Evolutionary conservation across 2,329 filamentous ascomycete species (phyloP).

Genomic region (Colletotrichum plurivorum): DNA sequence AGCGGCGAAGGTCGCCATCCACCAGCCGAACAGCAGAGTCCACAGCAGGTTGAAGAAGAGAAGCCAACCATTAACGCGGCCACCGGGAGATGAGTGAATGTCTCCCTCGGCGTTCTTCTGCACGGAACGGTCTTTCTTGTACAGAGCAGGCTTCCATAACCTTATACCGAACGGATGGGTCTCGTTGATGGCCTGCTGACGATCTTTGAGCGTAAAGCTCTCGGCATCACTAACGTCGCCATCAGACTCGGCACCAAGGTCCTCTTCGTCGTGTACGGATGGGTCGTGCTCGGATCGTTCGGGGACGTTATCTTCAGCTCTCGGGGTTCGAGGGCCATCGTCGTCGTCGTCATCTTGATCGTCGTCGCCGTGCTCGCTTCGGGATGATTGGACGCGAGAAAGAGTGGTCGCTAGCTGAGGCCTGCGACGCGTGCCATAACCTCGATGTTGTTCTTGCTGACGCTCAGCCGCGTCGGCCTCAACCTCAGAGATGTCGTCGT

Average conservation of each 20-base stretch:
- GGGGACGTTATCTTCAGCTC: slow-evolving; percentile 22
- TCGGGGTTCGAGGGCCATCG: slow-evolving; percentile 35
- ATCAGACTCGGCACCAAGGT: slow-evolving; percentile 73
- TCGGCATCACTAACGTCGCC: slow-evolving; percentile 89
- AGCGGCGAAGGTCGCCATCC: slow-evolving; percentile 85
- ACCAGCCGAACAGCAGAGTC: slow-evolving; percentile 96
- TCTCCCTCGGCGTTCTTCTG: slow-evolving; percentile 97
- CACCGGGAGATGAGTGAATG: slow-evolving; percentile 94
- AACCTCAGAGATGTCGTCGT: slow-evolving; percentile 88
- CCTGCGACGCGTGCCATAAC: slow-evolving; percentile 52
- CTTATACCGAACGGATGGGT: slow-evolving; percentile 99
- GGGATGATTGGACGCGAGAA: slow-evolving; percentile 59
- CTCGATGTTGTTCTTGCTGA: slow-evolving; percentile 53
- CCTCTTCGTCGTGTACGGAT: slow-evolving; percentile 54
- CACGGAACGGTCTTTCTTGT: slow-evolving; percentile 97
- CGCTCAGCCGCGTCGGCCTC: slow-evolving; percentile 72
- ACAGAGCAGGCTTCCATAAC: slow-evolving; percentile 98
- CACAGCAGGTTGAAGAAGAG: slow-evolving; percentile 91
- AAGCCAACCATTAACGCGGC: slow-evolving; percentile 86
- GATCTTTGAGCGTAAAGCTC: slow-evolving; percentile 97
- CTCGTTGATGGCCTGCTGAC: slow-evolving; percentile 97
- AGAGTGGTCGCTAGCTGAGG: slow-evolving; percentile 51
- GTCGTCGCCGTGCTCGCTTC: slow-evolving; percentile 46
- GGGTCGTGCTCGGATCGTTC: slow-evolving; percentile 49
- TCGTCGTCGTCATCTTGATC: slow-evolving; percentile 42